Conservation (phyloP, 2,329 filamentous ascomycete genomes). For the Talaromyces sp. region DNA sequence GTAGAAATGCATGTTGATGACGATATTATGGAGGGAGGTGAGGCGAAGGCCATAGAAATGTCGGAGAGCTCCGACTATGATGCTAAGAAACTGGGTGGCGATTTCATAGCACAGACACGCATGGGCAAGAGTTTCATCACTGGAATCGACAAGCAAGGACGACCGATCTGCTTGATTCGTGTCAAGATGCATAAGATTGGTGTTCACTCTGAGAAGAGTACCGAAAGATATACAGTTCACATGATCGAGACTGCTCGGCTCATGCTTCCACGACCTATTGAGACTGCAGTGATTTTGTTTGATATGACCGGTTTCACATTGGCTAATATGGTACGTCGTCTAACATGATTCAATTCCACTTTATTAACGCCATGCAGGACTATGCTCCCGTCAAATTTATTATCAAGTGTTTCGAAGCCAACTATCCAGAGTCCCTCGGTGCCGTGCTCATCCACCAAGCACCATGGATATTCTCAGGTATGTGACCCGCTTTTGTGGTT, state of each 20-base stretch:
- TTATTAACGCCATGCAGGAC: slow-evolving; percentile 53
- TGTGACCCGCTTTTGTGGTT: slow-evolving; percentile 23
- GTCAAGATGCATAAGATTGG: slow-evolving; percentile 77
- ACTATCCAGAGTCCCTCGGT: slow-evolving; percentile 91
- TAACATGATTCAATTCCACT: background rate
- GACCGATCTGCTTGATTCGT: slow-evolving; percentile 82
- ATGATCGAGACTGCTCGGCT: slow-evolving; percentile 92
- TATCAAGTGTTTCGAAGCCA: slow-evolving; percentile 99
- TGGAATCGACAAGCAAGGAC: slow-evolving; percentile 75
- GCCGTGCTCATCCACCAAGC: slow-evolving; percentile 91
- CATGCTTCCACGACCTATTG: slow-evolving; percentile 72
- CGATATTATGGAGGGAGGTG: slow-evolving; percentile 76
- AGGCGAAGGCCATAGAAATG: slow-evolving; percentile 62
- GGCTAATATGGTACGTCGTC: slow-evolving; percentile 74
- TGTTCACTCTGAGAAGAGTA: slow-evolving; percentile 74
- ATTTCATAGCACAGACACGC: slow-evolving; percentile 78
- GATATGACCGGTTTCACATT: slow-evolving; percentile 93
- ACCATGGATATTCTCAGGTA: slow-evolving; percentile 93
- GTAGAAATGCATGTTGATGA: slow-evolving; percentile 83
- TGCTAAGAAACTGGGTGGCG: slow-evolving; percentile 66
- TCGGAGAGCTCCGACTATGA: slow-evolving; percentile 58
- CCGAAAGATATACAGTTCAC: slow-evolving; percentile 90
- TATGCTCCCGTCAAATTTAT: slow-evolving; percentile 97
- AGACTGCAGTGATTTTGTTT: slow-evolving; percentile 91
- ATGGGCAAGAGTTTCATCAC: slow-evolving; percentile 94